Evolutionary conservation across 2,329 filamentous ascomycete genomes (phyloP).

Genomic region (Spiromastix sp.): DNA sequence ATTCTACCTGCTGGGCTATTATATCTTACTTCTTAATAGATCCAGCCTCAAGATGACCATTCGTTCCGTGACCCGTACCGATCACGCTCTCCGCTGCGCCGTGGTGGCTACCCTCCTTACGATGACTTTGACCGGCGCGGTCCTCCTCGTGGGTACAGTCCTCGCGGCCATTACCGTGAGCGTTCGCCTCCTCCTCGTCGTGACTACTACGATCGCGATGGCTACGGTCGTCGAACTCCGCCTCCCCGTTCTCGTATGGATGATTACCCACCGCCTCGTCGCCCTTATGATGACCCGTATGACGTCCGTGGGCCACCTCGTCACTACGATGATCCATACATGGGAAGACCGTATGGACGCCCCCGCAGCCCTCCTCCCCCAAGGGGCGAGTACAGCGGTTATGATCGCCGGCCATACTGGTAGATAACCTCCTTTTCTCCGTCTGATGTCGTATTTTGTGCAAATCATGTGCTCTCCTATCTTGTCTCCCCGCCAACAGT

Average conservation of each 20-base stretch:
- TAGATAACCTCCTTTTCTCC: conserved; percentile 21
- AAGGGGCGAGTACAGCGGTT: conserved; percentile 30
- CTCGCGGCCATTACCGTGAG: conserved; percentile 76
- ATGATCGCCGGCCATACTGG: conserved; percentile 37
- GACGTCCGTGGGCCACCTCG: conserved; percentile 41
- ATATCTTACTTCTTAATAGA: conserved; percentile 39
- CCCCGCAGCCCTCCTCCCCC: conserved; percentile 30
- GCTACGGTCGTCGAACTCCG: conserved; percentile 67
- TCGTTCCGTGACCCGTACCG: conserved; percentile 59
- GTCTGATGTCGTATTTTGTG: conserved; percentile 20
- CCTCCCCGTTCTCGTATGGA: conserved; percentile 53
- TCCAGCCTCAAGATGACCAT: conserved; percentile 59
- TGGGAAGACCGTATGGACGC: conserved; percentile 42
- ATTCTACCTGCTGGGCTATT: conserved; percentile 7
- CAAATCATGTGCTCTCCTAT: conserved; percentile 13
- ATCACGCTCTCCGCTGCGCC: conserved; percentile 69
- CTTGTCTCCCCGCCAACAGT: too few species aligned
- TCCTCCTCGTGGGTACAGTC: conserved; percentile 71
- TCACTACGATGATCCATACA: conserved; percentile 50
- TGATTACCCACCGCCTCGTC: conserved; percentile 57
- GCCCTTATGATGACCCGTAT: conserved; percentile 53
- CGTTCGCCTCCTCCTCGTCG: conserved; percentile 66
- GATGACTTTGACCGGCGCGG: conserved; percentile 81
- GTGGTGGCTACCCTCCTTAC: conserved; percentile 53
- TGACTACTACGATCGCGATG: conserved; percentile 78